These are phyloP conservation scores for Wickerhamiella azymoides DNA, from an alignment of 805 yeast genomes.

Conservation along the genomic window DNA sequence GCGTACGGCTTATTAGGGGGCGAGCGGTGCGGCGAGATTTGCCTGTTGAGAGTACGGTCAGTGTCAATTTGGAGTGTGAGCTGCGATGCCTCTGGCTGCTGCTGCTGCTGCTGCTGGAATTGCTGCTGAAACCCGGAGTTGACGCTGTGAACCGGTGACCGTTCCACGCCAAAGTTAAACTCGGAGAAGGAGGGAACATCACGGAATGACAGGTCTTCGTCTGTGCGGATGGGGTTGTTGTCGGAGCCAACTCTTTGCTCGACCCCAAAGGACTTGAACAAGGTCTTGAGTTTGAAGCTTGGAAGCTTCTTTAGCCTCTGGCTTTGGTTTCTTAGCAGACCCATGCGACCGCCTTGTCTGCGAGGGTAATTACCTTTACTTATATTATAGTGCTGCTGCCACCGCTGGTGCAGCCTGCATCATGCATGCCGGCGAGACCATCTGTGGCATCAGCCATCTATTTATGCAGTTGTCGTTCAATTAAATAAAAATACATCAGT, in stretches of 20 bases:
- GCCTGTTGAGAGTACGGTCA: not conserved
- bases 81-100: not conserved
- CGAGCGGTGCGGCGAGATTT: constrained; percentile 1
- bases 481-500: not conserved
- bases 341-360: not conserved
- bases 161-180: not conserved
- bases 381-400: not conserved
- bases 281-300: not conserved
- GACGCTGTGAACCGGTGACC: not conserved
- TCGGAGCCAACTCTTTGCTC: not conserved
- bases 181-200: not conserved
- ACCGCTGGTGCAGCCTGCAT: not conserved
- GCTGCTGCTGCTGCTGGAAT: not conserved
- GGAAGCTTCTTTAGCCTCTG: not conserved
- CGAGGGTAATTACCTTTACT: not conserved
- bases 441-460: not conserved
- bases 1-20: constrained; percentile 3
- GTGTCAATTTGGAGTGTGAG: not conserved
- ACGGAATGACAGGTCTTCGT: not conserved
- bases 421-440: not conserved
- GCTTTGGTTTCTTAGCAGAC: not conserved
- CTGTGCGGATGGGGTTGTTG: not conserved
- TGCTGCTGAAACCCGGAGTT: too few species aligned
- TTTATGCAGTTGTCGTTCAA: not conserved
- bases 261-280: not conserved